These are phyloP conservation scores for Candolleomyces aberdarensis DNA, from an alignment of 768 basidiomycete species.

Conservation along the genomic window DNA sequence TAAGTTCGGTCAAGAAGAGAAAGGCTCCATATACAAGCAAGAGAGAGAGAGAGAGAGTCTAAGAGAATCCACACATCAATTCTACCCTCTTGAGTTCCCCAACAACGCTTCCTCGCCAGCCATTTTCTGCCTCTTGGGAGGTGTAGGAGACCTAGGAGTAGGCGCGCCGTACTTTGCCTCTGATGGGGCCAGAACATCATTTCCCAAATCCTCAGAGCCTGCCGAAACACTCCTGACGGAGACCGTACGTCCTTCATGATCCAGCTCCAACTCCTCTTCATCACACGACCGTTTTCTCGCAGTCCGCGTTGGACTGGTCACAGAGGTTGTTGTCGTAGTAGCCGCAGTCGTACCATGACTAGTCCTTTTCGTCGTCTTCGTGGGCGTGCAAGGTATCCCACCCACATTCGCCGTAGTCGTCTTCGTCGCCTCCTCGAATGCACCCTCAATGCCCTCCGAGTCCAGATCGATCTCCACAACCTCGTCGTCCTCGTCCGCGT, in stretches of 20 bases:
- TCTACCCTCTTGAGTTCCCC: no score
- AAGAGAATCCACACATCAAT: not conserved
- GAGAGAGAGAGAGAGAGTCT: not conserved
- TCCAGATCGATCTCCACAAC: constrained; percentile 5
- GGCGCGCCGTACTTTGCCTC: no score
- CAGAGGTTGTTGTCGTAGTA: no score
- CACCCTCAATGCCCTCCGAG: not conserved
- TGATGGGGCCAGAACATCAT: not conserved
- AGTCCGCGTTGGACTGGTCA: not conserved
- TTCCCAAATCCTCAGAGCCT: not conserved
- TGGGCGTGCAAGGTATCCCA: no score
- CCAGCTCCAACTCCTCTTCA: constrained; percentile 14
- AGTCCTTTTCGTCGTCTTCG: no score
- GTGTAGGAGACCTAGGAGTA: not conserved
- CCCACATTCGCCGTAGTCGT: no score
- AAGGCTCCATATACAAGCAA: not conserved
- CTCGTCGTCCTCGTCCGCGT: constrained; percentile 8
- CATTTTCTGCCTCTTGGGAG: not conserved
- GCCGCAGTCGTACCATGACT: no score
- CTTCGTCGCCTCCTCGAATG: no score
- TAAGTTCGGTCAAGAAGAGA: not conserved
- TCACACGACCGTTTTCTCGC: constrained; percentile 24
- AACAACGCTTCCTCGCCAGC: not conserved
- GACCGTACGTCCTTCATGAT: not conserved
- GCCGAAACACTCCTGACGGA: not conserved